These are phyloP conservation scores for Fraxinus quadrangulata DNA, from an alignment of 257 asterid species.

Conservation along the genomic window DNA sequence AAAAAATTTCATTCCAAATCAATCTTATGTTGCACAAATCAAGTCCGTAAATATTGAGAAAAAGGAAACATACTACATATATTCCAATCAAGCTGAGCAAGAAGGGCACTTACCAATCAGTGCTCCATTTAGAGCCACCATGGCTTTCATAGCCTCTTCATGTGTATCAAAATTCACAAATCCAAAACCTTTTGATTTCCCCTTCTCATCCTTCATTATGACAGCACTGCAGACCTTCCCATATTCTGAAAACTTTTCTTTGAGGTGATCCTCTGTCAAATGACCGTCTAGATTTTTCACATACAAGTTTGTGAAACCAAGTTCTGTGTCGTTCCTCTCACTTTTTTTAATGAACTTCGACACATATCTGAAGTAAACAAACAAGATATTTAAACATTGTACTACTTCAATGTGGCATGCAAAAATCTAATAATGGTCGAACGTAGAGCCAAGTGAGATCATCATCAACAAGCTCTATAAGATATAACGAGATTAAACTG, in stretches of 20 bases:
- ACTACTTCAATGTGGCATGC: background rate
- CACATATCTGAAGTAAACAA: slow-evolving; percentile 48
- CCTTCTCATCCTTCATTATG: slow-evolving; percentile 46
- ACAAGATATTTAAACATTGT: background rate
- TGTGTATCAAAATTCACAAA: slow-evolving; percentile 57
- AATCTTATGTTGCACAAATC: background rate
- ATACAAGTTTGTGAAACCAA: slow-evolving; percentile 48
- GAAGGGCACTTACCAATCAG: slow-evolving; percentile 25
- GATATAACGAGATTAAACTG: background rate
- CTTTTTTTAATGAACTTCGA: slow-evolving; percentile 48
- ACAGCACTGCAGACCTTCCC: slow-evolving; percentile 52
- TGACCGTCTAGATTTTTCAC: slow-evolving; percentile 51
- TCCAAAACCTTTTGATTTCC: slow-evolving; percentile 57
- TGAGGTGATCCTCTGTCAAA: slow-evolving; percentile 44
- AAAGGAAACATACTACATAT: background rate
- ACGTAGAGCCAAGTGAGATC: background rate
- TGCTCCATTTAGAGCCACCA: slow-evolving; percentile 47
- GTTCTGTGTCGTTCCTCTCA: slow-evolving; percentile 41
- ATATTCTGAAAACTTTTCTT: slow-evolving; percentile 47
- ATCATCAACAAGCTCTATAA: background rate
- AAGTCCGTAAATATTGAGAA: background rate
- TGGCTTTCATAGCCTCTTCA: slow-evolving; percentile 55
- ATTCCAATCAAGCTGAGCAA: background rate
- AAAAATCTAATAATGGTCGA: background rate
- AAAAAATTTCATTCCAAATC: background rate